These are phyloP conservation scores for Schizophyllum amplum DNA, from an alignment of 1,284 basidiomycete species.

Conservation along the genomic window DNA sequence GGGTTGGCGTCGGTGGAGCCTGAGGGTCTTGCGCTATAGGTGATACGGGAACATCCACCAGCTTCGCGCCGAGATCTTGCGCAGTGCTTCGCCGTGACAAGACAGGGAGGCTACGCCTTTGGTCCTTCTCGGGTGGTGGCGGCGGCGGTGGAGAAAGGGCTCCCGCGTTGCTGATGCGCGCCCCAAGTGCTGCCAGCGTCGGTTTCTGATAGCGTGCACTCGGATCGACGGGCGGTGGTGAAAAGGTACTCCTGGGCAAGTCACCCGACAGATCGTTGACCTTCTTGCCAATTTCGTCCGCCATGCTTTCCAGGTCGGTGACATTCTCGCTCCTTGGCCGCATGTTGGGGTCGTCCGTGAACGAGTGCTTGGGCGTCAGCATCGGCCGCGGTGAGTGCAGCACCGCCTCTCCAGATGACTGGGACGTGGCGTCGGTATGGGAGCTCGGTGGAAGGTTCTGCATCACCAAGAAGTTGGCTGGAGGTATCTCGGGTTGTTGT, in stretches of 20 bases:
- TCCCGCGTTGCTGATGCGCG: constrained; percentile 1
- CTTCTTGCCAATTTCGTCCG: constrained; percentile 39
- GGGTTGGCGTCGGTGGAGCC: constrained; percentile 30
- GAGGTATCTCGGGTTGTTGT: neutral
- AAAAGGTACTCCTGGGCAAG: constrained; percentile 22
- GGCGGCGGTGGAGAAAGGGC: constrained; percentile 13
- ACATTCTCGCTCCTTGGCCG: constrained; percentile 50
- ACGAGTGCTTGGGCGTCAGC: constrained; percentile 48
- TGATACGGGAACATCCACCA: neutral
- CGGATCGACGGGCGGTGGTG: constrained; percentile 1
- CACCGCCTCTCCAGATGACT: constrained; percentile 16
- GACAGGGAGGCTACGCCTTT: constrained; percentile 6
- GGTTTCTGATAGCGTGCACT: constrained; percentile 13
- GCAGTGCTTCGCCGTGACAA: neutral
- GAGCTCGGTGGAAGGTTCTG: constrained; percentile 8
- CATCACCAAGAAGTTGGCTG: constrained; percentile 9
- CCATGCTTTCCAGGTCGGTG: constrained; percentile 59
- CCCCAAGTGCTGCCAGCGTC: constrained; percentile 7
- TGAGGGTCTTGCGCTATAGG: neutral
- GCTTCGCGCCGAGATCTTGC: too few relatives aligned
- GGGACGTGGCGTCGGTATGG: constrained; percentile 8
- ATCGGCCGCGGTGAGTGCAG: constrained; percentile 55
- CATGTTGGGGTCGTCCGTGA: constrained; percentile 29
- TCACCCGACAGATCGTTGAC: constrained; percentile 32
- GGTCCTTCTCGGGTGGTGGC: constrained; percentile 13